Evolutionary conservation across 768 basidiomycete genomes (phyloP).

Genomic region (Epithele typhae): DNA sequence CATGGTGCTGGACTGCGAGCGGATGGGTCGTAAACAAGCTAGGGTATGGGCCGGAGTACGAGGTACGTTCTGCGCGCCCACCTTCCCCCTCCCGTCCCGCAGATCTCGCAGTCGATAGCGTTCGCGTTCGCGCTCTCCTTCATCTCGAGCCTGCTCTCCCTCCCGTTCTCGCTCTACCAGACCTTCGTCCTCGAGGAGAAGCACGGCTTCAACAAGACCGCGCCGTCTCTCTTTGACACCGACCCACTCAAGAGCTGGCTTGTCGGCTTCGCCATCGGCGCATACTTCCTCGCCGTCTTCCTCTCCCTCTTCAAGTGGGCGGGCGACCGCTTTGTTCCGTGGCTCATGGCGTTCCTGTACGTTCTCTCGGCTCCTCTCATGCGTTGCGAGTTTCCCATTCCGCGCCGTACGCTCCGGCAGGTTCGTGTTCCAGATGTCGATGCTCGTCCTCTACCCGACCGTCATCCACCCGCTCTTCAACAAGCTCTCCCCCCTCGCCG

Average conservation of each 20-base stretch:
- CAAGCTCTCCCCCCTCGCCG: conserved; percentile 83
- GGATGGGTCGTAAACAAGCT: conserved; percentile 44
- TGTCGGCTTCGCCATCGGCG: conserved; percentile 65
- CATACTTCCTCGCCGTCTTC: conserved; percentile 85
- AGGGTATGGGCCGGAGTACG: conserved; percentile 69
- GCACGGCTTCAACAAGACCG: conserved; percentile 97
- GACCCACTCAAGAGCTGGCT: conserved; percentile 82
- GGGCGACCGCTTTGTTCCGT: conserved; percentile 88
- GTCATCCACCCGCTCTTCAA: conserved; percentile 97
- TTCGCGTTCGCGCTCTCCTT: conserved; percentile 69
- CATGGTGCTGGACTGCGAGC: conserved; percentile 75
- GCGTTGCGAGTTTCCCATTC: too few relatives aligned
- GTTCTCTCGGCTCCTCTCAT: conserved; percentile 29
- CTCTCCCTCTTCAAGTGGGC: conserved; percentile 91
- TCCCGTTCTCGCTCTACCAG: conserved; percentile 78
- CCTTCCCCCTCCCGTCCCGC: not conserved
- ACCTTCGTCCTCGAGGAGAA: conserved; percentile 94
- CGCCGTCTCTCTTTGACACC: conserved; percentile 63
- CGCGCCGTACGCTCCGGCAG: too few relatives aligned
- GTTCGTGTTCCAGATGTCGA: conserved; percentile 76
- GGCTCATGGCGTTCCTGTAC: conserved; percentile 90
- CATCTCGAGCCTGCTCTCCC: conserved; percentile 58
- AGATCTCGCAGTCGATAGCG: conserved; percentile 84
- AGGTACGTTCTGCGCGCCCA: conserved; percentile 39
- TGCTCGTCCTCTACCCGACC: conserved; percentile 80